Percentiles rank a stretch among this genome's conserved stretches.
Evolutionary conservation across 2,329 filamentous ascomycete species (phyloP).

Genomic region (Diaporthe citri): DNA sequence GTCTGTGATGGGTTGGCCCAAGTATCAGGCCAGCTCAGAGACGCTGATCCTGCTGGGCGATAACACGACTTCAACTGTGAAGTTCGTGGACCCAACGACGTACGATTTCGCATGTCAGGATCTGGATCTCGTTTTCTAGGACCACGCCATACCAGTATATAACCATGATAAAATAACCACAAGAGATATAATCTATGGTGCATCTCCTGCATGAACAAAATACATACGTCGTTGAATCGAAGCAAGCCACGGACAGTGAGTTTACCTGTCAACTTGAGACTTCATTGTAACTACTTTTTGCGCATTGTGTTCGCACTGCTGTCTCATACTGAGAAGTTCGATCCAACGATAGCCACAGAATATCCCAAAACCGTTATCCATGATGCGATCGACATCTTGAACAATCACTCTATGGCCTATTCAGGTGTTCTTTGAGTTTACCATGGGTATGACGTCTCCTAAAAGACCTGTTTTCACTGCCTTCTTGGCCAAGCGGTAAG

Average conservation of each 20-base stretch:
- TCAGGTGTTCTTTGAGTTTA: too few relatives aligned
- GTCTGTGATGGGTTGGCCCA: conserved; percentile 18
- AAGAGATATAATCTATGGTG: too few relatives aligned
- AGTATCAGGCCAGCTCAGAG: conserved; percentile 7
- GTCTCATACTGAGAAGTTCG: neutral
- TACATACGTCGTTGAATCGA: neutral
- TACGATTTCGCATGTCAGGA: neutral
- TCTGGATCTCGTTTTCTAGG: neutral
- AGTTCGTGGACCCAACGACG: neutral
- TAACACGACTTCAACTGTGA: conserved; percentile 9
- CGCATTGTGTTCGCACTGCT: neutral
- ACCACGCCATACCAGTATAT: too few relatives aligned
- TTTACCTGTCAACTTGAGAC: too few relatives aligned
- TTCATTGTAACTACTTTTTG: neutral
- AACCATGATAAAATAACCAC: too few relatives aligned
- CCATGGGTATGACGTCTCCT: rapidly evolving
- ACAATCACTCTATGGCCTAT: too few relatives aligned
- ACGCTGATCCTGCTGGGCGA: conserved; percentile 19
- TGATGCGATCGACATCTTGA: too few relatives aligned
- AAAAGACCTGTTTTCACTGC: neutral
- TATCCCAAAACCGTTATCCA: neutral
- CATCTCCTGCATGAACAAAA: neutral
- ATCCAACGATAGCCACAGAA: neutral
- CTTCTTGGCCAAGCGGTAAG: conserved; percentile 41
- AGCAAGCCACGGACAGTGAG: neutral